Evolutionary conservation across 352 stramenopile species (phyloP).

Genomic region (Phytophthora hibernalis): DNA sequence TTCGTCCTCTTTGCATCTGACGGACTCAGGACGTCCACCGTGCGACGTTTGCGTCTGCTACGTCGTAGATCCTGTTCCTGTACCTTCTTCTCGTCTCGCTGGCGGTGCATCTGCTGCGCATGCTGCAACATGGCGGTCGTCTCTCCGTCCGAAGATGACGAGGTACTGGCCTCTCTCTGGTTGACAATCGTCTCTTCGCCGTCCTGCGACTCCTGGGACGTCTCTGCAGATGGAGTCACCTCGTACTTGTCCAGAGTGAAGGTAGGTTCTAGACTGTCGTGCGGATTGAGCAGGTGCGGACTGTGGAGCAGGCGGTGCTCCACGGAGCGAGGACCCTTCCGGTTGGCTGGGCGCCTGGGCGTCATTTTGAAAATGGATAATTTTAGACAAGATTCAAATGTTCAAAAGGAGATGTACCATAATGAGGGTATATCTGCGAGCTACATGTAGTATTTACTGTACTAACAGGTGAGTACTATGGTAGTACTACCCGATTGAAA

Average conservation of each 20-base stretch:
- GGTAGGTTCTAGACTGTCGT: neutral
- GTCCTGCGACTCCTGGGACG: slow-evolving; percentile 2
- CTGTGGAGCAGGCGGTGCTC: slow-evolving; percentile 28
- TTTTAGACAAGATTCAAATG: slow-evolving; percentile 14
- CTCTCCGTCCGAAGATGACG: slow-evolving; percentile 28
- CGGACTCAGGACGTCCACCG: slow-evolving; percentile 31
- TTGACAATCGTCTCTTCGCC: neutral
- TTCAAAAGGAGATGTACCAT: slow-evolving; percentile 16
- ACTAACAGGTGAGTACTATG: too few species aligned
- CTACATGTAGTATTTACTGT: too few species aligned
- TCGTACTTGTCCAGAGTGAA: slow-evolving; percentile 2
- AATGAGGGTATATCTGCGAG: neutral
- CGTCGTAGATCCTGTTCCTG: slow-evolving; percentile 13
- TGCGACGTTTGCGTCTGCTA: slow-evolving; percentile 34
- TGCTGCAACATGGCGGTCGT: slow-evolving; percentile 14
- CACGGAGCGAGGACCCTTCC: slow-evolving; percentile 25
- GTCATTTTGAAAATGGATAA: slow-evolving; percentile 9
- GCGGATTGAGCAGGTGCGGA: slow-evolving; percentile 24
- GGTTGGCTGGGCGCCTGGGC: slow-evolving; percentile 28
- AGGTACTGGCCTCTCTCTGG: neutral
- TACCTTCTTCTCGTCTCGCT: slow-evolving; percentile 9
- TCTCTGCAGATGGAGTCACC: neutral
- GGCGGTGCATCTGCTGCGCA: slow-evolving; percentile 13
- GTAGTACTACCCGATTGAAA: too few species aligned
- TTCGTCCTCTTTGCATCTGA: slow-evolving; percentile 11